Evolutionary conservation across 2,329 filamentous ascomycete genomes (phyloP), one percentile per base, ranked within the genome.

Genomic region (Fusarium buxicola): DNA sequence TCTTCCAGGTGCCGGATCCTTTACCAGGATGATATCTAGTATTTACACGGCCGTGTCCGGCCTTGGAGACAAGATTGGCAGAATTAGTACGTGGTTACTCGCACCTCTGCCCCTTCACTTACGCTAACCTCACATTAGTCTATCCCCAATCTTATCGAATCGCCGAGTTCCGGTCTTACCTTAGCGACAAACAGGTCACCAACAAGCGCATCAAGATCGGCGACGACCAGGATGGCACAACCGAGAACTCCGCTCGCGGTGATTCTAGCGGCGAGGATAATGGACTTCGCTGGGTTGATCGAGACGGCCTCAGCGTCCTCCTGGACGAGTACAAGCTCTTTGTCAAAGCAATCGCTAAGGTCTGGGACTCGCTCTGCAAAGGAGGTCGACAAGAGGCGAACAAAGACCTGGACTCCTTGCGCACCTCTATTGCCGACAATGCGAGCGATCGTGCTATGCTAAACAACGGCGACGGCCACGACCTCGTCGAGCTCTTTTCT

Each of bases 21-120:
- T 73, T 48, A 51, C 65, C 66, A 67, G 66, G 69, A 75, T 75
- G 70, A 73, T 75, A 62, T 61, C 67, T 39, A 65, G 51, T 38
- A 43, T 74, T 49, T 61, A 63, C 38, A 60, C 68, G 25, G 70
- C 69, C 28, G 45, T 74, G 21, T 58, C 70, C 31, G 67, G 66
- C 49, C 32, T 75, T n/a, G 58, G 72, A 18, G 70, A 69, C 25
- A 68, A 44, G 49, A 44, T 74, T 30, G 51, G 60, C 38, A 69
- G 58, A 52, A 58, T 70, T 31, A 48, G 72, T 74, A 59, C 9
- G 70, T 50, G 28, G 36, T 16, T 8, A 8, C 18, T 4, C 34
- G 24, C 11, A 15, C 8, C 15, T 27, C 8, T 12, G 27, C 15
- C 8, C 11, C 39, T 13, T 3, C 7, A 12, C 35, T 24, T 43